A percentile compares a stretch with the other conserved stretches of the same genome.
Conservation (phyloP, 164 flowering plant genomes). For the Vitis vinifera region DNA sequence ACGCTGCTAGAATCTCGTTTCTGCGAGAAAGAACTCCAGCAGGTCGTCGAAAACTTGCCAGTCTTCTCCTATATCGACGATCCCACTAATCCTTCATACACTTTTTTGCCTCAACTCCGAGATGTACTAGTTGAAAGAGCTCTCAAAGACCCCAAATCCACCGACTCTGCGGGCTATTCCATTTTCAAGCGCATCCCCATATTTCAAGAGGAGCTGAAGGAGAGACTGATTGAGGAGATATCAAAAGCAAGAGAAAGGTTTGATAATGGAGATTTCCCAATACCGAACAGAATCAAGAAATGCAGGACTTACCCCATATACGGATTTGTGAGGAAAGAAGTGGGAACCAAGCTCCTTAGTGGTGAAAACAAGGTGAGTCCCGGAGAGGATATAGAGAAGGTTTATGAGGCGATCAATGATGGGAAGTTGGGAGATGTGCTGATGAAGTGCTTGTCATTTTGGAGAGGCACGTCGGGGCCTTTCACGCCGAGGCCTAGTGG, state of each 20-base stretch:
- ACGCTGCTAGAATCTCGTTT: slow-evolving; percentile 40
- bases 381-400: slow-evolving; percentile 56
- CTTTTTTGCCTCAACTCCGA: slow-evolving; percentile 33
- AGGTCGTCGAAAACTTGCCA: slow-evolving; percentile 39
- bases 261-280: slow-evolving; percentile 32
- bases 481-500: background rate
- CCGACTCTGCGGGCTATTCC: slow-evolving; percentile 16
- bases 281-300: slow-evolving; percentile 39
- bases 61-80: slow-evolving; percentile 53
- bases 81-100: slow-evolving; percentile 38
- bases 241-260: slow-evolving; percentile 36
- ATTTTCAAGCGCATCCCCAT: slow-evolving; percentile 44
- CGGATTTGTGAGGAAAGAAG: slow-evolving; percentile 36
- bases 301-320: slow-evolving; percentile 53
- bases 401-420: slow-evolving; percentile 38
- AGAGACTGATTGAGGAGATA: slow-evolving; percentile 25
- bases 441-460: slow-evolving; percentile 33
- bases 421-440: slow-evolving; percentile 44
- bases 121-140: slow-evolving; percentile 43
- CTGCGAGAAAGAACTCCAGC: slow-evolving; percentile 49
- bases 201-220: slow-evolving; percentile 39
- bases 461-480: slow-evolving; percentile 25
- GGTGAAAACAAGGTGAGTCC: slow-evolving; percentile 50
- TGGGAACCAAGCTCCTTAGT: slow-evolving; percentile 42
- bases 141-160: slow-evolving; percentile 11